Evolutionary conservation across 441 rosid species (phyloP), one percentile per base, ranked within the genome.

Genomic region (Euphorbia schlechtendalii): DNA sequence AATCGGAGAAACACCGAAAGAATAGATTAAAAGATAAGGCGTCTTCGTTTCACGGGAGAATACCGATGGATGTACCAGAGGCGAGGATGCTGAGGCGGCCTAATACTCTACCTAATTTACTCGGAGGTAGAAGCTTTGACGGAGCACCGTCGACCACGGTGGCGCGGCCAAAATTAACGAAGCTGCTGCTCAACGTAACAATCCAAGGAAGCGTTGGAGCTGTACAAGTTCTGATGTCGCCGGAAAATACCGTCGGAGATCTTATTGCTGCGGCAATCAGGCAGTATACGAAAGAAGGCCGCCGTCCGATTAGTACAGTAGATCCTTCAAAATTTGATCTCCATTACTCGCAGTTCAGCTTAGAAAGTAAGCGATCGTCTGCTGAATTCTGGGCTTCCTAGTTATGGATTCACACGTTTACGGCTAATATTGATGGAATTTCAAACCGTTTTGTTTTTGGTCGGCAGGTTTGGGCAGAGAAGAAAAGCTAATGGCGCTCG

Each of bases 281-380:
- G 41, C 86, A 78, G 73, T 84, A 89, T 48, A 60, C 64, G 34
- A 92, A 85, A 74, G 98, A 92, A 77, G 81, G 86, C 36, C 86
- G 96, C 43, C 86, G 98, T 1, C 96, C 98, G 12, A 66, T 55
- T 78, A 9, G 70, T 76, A 40, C 79, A 68, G 68, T 65, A n/a
- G 84, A 86, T 62, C 65, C 87, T 88, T 80, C 69, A 74, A 84
- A 11, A 38, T 38, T 38, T 38, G 90, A 85, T 81, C 97, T 93
- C 73, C 99, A 90, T 67, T 90, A 90, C 71, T 93, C 96, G 28
- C 97, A 93, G 61, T 90, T 90, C 63, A 83, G 94, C 75, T 77
- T 93, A 66, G 89, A 88, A 71, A 83, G 95, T 88, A 85, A 82
- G 82, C 7, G 7, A 41, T 61, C 38, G 4, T 22, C 8, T 2